Evolutionary conservation across 2,329 filamentous ascomycete genomes (phyloP).

Genomic region (Grosmannia huntii): DNA sequence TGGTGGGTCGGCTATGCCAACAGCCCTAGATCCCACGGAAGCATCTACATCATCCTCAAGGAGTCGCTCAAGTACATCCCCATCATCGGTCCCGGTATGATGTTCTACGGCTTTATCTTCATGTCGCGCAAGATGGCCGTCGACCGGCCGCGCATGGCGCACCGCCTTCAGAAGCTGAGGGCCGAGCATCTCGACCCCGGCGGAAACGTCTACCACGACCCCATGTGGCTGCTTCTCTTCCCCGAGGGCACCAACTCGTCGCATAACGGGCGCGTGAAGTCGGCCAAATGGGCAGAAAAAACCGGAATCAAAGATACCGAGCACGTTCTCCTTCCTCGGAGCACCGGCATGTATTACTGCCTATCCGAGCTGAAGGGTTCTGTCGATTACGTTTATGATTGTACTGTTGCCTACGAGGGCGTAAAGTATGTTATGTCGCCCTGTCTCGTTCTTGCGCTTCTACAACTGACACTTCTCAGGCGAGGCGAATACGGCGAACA

Average conservation of each 20-base stretch:
- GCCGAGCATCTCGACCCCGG: constrained; percentile 37
- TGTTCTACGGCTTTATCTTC: constrained; percentile 84
- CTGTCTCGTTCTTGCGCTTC: not conserved
- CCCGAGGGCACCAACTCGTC: constrained; percentile 80
- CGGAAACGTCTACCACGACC: constrained; percentile 47
- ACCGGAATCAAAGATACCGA: constrained; percentile 57
- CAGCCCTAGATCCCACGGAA: constrained; percentile 62
- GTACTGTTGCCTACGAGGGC: constrained; percentile 91
- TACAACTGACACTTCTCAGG: constrained; percentile 26
- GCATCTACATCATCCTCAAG: constrained; percentile 83
- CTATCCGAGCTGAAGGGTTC: constrained; percentile 61
- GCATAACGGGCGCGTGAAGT: constrained; percentile 55
- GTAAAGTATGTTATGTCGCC: constrained; percentile 68
- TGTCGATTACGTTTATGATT: constrained; percentile 79
- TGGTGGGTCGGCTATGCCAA: constrained; percentile 90
- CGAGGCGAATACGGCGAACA: constrained; percentile 80
- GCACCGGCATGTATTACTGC: constrained; percentile 70
- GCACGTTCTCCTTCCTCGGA: constrained; percentile 65
- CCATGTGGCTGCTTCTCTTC: constrained; percentile 85
- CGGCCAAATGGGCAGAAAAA: constrained; percentile 65
- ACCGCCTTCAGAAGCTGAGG: constrained; percentile 60
- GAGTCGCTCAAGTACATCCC: constrained; percentile 75
- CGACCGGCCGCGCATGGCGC: constrained; percentile 62
- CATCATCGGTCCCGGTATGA: constrained; percentile 66
- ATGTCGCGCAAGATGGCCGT: constrained; percentile 80